Evolutionary conservation across 1,284 basidiomycete species (phyloP), one percentile per base, ranked within the genome.

Genomic region (Ganoderma multipileum): DNA sequence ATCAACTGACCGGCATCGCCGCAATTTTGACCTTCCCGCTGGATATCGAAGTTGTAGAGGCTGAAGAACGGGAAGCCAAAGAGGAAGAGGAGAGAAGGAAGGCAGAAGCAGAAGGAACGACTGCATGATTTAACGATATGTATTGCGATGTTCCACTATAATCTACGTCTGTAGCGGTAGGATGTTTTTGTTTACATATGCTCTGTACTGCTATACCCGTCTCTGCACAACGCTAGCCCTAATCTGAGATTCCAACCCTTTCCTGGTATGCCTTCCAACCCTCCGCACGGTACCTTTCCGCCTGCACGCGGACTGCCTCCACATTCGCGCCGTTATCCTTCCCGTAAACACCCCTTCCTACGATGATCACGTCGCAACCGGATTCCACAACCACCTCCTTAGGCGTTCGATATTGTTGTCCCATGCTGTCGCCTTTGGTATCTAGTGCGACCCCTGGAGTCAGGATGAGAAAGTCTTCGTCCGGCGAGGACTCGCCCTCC

Each of bases 311-410:
- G 52, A 93, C 90, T 66, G 85, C 83, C 38, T 86, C 84, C 55
- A 91, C 87, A 26, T 87, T 83, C 18, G 88, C 83, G 9, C 88
- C 84, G 54, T 87, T 82, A 50, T 90, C 88, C 69, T 89, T 89
- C 20, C 95, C 95, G 80, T 98, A 98, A 63, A 99, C 93, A 0
- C 97, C 98, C 67, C 98, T 85, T 18, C 98, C 98, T 47, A 99
- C 98, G 72, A 99, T 99, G 78, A 99, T 99, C 36, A 99, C 89
- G 83, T 99, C 98, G 79, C 95, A 96, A n/a, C 96, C 97, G 57
- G 88, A 90, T 62, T 94, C 89, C 44, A 88, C 79, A 20, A 99
- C 84, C 28, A 98, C 97, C 79, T 97, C 86, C 42, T 88, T 82
- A 0, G 98, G 98, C 3, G 96, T 97, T 66, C 96, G 86, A 81